Base-by-base conservation (phyloP, 352 stramenopile genomes). In the Phytophthora crassamura region DNA sequence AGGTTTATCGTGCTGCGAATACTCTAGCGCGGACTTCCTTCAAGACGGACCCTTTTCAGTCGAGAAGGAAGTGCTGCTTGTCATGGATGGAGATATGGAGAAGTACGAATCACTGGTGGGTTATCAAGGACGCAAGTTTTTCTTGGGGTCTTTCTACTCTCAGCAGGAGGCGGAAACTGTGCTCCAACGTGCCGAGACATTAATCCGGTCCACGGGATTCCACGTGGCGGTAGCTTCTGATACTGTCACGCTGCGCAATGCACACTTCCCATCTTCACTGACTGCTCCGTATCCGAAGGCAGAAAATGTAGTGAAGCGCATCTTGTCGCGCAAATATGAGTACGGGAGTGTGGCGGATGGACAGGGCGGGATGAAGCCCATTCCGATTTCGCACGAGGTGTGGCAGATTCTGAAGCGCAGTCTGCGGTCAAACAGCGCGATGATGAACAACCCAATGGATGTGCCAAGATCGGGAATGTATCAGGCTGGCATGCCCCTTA, bases 291-390 rank as follows among this genome's bases (percentile, higher is more conserved):
- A 66, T 55, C 58, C 82, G 32, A 83, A 84, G 48, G 79, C 69
- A 33, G 73, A 88, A 32, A 55, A 63, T 25, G 59, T 85, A 15
- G 51, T 80, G 40, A 79, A 67, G 40, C 77, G 79, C 16, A 51
- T 66, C 10, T 74, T 88, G 15, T 67, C 67, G 28, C 77, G 77
- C 12, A 84, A 83, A 38, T 88, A 88, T 59, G 79, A 88, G 41
- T 83, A 78, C 35, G 73, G 67, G 5, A 81, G 61, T 36, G 20
- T 78, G 30, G 54, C 79, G 50, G 73, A 84, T 39, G 62, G 69
- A 7, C 52, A 45, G 41, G 72, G 77, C 6, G 46, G 58, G 4
- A 62, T 71, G 28, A 86, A 74, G 32, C 28, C 43, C 2, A 59
- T 80, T 39, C 60, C 75, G 15, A 65, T 88, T 22, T 88, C 79